A percentile compares a stretch with the other conserved stretches of the same genome.
phyloP scores from a whole-genome alignment of 306 rosid species.

The Dalbergia cultrata region DNA sequence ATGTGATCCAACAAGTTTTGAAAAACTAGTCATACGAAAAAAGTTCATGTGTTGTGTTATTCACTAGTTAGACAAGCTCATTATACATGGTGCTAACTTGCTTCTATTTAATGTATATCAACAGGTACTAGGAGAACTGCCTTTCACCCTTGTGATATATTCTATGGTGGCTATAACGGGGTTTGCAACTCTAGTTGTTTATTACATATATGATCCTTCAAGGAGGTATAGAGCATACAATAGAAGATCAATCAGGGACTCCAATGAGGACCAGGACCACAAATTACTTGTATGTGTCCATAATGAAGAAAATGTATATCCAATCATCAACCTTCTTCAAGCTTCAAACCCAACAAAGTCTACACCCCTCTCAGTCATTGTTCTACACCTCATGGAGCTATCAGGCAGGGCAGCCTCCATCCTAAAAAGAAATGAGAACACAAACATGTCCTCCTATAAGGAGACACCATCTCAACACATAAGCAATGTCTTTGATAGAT shows the following conservation, averaged over 20 bases:
- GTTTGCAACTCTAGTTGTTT: constrained; percentile 7
- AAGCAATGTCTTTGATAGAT: constrained; percentile 43
- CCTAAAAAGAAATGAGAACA: neutral
- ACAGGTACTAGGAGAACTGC: neutral
- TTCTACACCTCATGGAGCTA: constrained; percentile 43
- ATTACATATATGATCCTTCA: constrained; percentile 50
- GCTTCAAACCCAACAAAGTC: constrained; percentile 39
- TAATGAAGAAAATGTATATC: constrained; percentile 46
- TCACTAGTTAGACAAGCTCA: neutral
- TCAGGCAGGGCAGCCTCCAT: constrained; percentile 33
- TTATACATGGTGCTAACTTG: constrained; percentile 5
- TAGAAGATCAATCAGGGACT: constrained; percentile 30
- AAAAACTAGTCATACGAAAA: neutral
- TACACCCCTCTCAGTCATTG: constrained; percentile 34
- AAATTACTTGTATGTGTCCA: constrained; percentile 44
- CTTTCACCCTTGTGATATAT: constrained; percentile 35
- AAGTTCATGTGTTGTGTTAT: neutral
- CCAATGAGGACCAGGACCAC: constrained; percentile 10
- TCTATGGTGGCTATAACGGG: constrained; percentile 41
- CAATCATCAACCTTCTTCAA: constrained; percentile 48
- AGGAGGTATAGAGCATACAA: constrained; percentile 34
- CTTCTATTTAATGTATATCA: constrained; percentile 4
- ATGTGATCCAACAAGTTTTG: constrained; percentile 3
- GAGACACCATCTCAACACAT: constrained; percentile 19
- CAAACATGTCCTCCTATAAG: neutral